A percentile compares a stretch with the other conserved stretches of the same genome.
Evolutionary conservation across 164 flowering plant genomes (phyloP).

Genomic region (Paratinospora sagittata): DNA sequence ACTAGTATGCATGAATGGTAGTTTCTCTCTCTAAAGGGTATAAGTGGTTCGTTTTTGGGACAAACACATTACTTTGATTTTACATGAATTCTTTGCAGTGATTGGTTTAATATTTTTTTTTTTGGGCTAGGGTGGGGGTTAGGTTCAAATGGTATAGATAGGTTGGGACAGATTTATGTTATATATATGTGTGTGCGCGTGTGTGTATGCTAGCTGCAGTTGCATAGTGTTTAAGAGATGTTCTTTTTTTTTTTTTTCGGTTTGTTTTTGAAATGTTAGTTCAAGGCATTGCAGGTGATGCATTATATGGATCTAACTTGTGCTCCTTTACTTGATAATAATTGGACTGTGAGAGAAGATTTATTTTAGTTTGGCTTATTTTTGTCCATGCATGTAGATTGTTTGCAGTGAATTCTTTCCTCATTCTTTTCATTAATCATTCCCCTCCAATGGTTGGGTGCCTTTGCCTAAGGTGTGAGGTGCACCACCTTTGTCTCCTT

Average conservation of each 20-base stretch:
- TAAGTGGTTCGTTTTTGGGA: background rate
- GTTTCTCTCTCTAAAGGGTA: constrained; percentile 1
- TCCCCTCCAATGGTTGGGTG: too few relatives aligned
- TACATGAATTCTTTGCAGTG: background rate
- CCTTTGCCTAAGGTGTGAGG: too few relatives aligned
- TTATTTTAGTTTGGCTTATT: background rate
- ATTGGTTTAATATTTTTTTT: background rate
- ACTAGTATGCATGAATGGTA: background rate
- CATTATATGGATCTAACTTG: background rate
- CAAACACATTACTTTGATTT: background rate
- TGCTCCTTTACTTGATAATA: background rate
- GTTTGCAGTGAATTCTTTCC: too few relatives aligned
- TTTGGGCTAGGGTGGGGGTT: background rate
- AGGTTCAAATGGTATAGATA: background rate
- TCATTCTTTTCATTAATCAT: too few relatives aligned
- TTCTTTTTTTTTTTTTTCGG: too few relatives aligned
- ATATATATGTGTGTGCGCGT: too few relatives aligned
- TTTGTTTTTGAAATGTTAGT: background rate
- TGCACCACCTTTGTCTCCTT: too few relatives aligned
- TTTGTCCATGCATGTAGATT: too few relatives aligned
- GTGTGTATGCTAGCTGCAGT: too few relatives aligned
- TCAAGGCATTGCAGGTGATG: background rate
- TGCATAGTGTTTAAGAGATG: background rate
- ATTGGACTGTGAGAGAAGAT: background rate
- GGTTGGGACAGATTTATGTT: background rate